Evolutionary conservation across 768 basidiomycete genomes (phyloP).

Genomic region (Kwoniella sp.): DNA sequence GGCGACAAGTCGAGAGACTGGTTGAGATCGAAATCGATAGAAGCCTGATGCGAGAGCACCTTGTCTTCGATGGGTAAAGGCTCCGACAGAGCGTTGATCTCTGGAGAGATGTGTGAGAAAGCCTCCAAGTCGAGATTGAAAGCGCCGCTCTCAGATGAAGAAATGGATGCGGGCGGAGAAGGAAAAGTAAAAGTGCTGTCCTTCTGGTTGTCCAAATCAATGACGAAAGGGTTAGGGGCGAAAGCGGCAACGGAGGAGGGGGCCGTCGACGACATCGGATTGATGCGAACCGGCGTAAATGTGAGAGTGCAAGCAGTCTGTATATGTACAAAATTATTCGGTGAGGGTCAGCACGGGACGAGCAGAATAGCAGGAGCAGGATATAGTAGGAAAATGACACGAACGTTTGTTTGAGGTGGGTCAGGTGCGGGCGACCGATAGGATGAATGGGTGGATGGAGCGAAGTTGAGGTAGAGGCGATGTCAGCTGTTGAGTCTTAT

Average conservation of each 20-base stretch:
- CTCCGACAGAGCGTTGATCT: constrained; percentile 5
- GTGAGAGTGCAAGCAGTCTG: background rate
- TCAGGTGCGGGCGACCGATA: background rate
- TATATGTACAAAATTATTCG: background rate
- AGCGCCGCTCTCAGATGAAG: constrained; percentile 7
- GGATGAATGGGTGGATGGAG: constrained; percentile 60
- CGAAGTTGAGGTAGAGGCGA: constrained; percentile 89
- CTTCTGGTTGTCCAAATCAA: constrained; percentile 3
- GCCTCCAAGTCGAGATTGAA: constrained; percentile 20
- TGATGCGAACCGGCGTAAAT: background rate
- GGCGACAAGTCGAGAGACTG: constrained; percentile 12
- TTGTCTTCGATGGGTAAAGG: constrained; percentile 12
- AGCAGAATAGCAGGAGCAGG: background rate
- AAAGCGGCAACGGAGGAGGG: background rate
- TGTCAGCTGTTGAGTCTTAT: constrained; percentile 96
- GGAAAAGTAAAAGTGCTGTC: constrained; percentile 13
- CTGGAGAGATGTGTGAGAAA: constrained; percentile 10
- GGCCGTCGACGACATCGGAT: constrained; percentile 17
- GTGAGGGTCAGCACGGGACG: background rate
- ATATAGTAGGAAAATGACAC: background rate
- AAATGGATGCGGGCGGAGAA: constrained; percentile 10
- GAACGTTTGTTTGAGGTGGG: background rate
- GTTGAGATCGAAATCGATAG: constrained; percentile 12
- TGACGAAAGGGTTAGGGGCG: constrained; percentile 13
- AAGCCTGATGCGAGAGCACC: background rate